phyloP scores from a whole-genome alignment of 495 filamentous ascomycete species.

The Evansstolkia leycettana region DNA sequence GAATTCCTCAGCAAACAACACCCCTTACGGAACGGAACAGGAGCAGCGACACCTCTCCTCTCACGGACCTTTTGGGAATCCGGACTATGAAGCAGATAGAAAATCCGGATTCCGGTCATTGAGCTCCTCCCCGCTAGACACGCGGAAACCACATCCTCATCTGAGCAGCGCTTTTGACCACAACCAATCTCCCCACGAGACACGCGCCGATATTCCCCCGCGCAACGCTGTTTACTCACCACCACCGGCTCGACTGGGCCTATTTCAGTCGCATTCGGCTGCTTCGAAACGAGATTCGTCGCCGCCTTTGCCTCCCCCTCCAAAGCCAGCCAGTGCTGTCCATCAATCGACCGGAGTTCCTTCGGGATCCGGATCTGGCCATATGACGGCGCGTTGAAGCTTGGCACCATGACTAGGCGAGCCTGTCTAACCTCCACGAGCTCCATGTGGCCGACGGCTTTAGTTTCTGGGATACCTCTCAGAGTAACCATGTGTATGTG shows the following conservation, averaged over 20 bases:
- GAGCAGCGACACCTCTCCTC: constrained; percentile 13
- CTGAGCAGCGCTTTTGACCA: constrained; percentile 15
- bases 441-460: no score
- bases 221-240: constrained; percentile 27
- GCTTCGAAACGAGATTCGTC: constrained; percentile 21
- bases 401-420: no score
- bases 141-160: constrained; percentile 30
- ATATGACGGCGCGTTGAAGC: no score
- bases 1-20: constrained; percentile 34
- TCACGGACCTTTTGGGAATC: constrained; percentile 17
- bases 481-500: constrained; percentile 12
- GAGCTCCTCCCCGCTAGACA: constrained; percentile 33
- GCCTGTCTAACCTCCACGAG: no score
- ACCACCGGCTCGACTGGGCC: constrained; percentile 21
- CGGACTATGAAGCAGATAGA: constrained; percentile 26
- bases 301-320: constrained; percentile 14
- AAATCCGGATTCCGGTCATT: constrained; percentile 30
- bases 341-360: constrained; percentile 22
- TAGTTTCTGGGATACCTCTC: no score
- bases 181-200: constrained; percentile 10
- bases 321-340: constrained; percentile 21
- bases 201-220: constrained; percentile 8
- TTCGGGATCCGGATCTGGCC: constrained; percentile 13
- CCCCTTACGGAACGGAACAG: constrained; percentile 32
- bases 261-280: constrained; percentile 22